phyloP scores from a whole-genome alignment of 2,329 filamentous ascomycete genomes.

The Orbilia brochopaga region DNA sequence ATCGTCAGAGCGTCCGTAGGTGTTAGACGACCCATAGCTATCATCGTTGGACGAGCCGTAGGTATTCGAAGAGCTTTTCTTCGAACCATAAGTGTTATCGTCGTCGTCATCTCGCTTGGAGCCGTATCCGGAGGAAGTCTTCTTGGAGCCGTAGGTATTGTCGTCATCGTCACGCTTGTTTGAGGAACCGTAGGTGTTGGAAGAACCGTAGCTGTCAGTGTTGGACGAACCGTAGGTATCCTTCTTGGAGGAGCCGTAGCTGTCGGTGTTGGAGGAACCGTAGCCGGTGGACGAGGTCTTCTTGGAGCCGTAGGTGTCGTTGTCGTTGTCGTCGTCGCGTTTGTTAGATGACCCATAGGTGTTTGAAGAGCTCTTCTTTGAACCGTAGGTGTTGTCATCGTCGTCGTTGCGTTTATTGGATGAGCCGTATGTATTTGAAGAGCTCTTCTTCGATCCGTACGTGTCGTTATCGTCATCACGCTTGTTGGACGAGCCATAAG shows the following conservation, averaged over 20 bases:
- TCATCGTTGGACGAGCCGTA: slow-evolving; percentile 32
- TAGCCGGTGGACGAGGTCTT: slow-evolving; percentile 13
- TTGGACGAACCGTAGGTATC: background rate
- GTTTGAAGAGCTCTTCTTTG: slow-evolving; percentile 55
- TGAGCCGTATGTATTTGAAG: slow-evolving; percentile 16
- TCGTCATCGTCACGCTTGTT: slow-evolving; percentile 52
- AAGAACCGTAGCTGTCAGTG: slow-evolving; percentile 1
- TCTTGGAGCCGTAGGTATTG: slow-evolving; percentile 42
- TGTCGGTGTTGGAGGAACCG: slow-evolving; percentile 11
- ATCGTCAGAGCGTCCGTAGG: no score
- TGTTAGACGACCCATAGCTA: slow-evolving; percentile 4
- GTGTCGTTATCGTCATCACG: slow-evolving; percentile 8
- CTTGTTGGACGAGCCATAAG: slow-evolving; percentile 15
- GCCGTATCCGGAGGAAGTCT: background rate
- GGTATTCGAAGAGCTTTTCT: background rate
- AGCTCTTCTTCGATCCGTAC: slow-evolving; percentile 43
- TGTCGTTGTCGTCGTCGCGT: no score
- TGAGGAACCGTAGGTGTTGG: slow-evolving; percentile 13
- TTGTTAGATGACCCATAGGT: slow-evolving; percentile 15
- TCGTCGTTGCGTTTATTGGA: slow-evolving; percentile 13
- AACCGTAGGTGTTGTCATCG: slow-evolving; percentile 44
- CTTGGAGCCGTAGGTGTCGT: slow-evolving; percentile 27
- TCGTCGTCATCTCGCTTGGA: slow-evolving; percentile 53
- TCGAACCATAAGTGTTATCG: background rate
- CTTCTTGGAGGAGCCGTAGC: slow-evolving; percentile 56